Evolutionary conservation across 108 stramenopile species (phyloP).

Genomic region (Cyclotella kingstonii): DNA sequence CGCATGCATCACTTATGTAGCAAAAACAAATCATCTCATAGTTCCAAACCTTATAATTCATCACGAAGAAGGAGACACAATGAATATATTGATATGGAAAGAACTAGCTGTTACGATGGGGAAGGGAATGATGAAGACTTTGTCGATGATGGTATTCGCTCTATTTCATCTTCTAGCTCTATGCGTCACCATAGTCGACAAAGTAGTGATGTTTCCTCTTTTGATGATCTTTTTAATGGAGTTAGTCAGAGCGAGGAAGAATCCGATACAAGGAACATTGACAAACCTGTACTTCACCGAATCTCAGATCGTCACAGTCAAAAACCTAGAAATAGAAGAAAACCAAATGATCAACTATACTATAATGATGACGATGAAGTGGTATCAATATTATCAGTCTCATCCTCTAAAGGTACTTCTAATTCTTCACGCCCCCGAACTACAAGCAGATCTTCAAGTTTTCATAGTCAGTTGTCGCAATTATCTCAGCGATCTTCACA

Average conservation of each 20-base stretch:
- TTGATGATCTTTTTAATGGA: background rate
- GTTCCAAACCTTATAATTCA: too few species aligned
- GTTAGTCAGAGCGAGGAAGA: background rate
- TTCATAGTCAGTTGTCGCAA: background rate
- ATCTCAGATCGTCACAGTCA: background rate
- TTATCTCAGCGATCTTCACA: constrained; percentile 4
- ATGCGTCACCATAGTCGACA: background rate
- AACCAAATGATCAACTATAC: too few species aligned
- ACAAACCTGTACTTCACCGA: background rate
- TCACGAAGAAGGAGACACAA: too few species aligned
- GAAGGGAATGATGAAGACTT: too few species aligned
- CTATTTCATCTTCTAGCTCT: too few species aligned
- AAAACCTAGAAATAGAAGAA: too few species aligned
- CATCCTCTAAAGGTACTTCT: background rate
- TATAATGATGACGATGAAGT: background rate
- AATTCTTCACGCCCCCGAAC: background rate
- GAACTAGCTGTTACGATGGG: too few species aligned
- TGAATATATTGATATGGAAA: too few species aligned
- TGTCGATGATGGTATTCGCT: too few species aligned
- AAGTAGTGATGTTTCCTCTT: background rate
- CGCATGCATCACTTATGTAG: too few species aligned
- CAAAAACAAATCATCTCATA: too few species aligned
- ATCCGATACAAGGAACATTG: background rate
- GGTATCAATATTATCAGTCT: background rate
- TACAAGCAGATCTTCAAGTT: background rate